These are phyloP conservation scores for Penicillium silybi DNA, from an alignment of 495 filamentous ascomycete genomes.

Conservation along the genomic window DNA sequence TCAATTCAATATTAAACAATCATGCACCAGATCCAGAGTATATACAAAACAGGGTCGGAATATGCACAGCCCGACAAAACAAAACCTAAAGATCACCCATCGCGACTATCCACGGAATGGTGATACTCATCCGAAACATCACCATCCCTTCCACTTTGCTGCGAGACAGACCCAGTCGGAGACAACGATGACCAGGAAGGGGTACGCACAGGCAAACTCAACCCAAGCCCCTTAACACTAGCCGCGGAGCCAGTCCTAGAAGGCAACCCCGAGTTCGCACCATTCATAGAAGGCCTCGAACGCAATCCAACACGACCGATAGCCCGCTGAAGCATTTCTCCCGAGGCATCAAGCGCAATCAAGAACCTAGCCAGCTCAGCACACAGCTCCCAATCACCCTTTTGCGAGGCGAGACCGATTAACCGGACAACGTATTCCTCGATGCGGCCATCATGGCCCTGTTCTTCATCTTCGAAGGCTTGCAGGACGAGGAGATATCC, in stretches of 20 bases:
- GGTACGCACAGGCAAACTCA: conserved; percentile 31
- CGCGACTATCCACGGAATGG: conserved; percentile 14
- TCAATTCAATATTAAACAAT: background rate
- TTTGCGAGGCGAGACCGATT: conserved; percentile 73
- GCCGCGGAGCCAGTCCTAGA: conserved; percentile 25
- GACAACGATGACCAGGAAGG: conserved; percentile 41
- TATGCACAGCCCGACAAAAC: background rate
- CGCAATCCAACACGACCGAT: conserved; percentile 63
- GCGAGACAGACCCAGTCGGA: conserved; percentile 29
- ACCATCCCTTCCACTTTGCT: conserved; percentile 15
- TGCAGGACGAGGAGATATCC: conserved; percentile 96
- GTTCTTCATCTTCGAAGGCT: conserved; percentile 83
- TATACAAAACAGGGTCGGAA: background rate
- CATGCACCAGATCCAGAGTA: background rate
- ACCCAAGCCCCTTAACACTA: conserved; percentile 37
- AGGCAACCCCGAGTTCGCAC: conserved; percentile 15
- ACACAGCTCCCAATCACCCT: conserved; percentile 94
- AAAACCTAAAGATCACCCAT: conserved; percentile 5
- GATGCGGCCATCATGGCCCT: conserved; percentile 59
- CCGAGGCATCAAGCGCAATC: conserved; percentile 83
- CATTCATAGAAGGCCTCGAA: conserved; percentile 16
- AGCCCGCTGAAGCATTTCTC: conserved; percentile 74
- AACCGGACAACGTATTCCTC: conserved; percentile 67
- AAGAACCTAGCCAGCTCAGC: conserved; percentile 92
- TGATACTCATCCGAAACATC: conserved; percentile 20